Evolutionary conservation across 371 early-diverging fungal genomes (phyloP).

Genomic region (Rhizopus microsporus): DNA sequence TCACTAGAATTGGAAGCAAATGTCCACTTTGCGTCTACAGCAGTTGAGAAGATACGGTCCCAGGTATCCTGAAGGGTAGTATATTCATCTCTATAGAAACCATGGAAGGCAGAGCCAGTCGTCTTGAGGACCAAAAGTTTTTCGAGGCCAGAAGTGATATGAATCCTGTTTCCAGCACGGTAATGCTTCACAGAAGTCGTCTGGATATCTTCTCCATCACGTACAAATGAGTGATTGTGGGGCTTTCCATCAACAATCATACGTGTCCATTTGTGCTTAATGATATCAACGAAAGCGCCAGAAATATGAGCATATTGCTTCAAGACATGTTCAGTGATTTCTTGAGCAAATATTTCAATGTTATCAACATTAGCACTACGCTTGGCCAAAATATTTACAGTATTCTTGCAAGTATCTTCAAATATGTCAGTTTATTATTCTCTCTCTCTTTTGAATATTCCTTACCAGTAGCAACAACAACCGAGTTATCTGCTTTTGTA

Average conservation of each 20-base stretch:
- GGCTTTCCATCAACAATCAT: slow-evolving; percentile 66
- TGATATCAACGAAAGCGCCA: slow-evolving; percentile 70
- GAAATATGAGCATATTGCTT: slow-evolving; percentile 73
- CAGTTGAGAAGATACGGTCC: slow-evolving; percentile 84
- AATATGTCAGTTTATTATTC: slow-evolving; percentile 2
- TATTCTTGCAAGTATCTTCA: slow-evolving; percentile 81
- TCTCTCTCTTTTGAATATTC: not conserved
- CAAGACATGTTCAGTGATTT: slow-evolving; percentile 71
- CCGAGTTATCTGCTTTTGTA: slow-evolving; percentile 80
- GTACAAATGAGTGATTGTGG: slow-evolving; percentile 80
- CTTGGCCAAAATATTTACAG: slow-evolving; percentile 78
- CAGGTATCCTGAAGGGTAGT: slow-evolving; percentile 74
- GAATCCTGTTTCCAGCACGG: slow-evolving; percentile 54
- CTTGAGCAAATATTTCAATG: slow-evolving; percentile 76
- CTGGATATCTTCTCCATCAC: slow-evolving; percentile 77
- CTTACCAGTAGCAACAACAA: slow-evolving; percentile 52
- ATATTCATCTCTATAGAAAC: slow-evolving; percentile 76
- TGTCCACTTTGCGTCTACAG: slow-evolving; percentile 73
- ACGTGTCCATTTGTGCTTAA: slow-evolving; percentile 79
- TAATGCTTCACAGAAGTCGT: slow-evolving; percentile 60
- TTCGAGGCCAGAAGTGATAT: slow-evolving; percentile 62
- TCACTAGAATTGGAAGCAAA: slow-evolving; percentile 41
- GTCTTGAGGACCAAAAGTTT: slow-evolving; percentile 74
- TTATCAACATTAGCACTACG: slow-evolving; percentile 67
- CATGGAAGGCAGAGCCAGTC: slow-evolving; percentile 81